Evolutionary conservation across 371 early-diverging fungal genomes (phyloP).

Genomic region (Mucor ambiguus): DNA sequence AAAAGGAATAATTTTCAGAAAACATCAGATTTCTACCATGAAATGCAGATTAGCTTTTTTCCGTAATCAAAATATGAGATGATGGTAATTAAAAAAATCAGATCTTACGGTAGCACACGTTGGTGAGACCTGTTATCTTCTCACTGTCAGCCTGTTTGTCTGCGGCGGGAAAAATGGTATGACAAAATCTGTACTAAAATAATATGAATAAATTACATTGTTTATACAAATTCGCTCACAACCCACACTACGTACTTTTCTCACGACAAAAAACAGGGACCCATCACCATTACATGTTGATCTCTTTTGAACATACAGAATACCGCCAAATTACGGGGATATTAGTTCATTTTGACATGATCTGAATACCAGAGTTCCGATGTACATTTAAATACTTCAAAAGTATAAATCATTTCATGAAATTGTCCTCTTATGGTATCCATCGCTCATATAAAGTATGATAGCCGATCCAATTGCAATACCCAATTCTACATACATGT

Average conservation of each 20-base stretch:
- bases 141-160: background rate
- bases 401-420: background rate
- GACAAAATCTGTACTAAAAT: slow-evolving; percentile 2
- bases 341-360: background rate
- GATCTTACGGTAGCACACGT: background rate
- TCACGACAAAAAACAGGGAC: slow-evolving; percentile 4
- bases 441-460: background rate
- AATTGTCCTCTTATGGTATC: background rate
- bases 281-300: background rate
- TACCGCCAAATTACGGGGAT: background rate
- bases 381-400: background rate
- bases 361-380: background rate
- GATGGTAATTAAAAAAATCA: background rate
- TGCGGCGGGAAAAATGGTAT: background rate
- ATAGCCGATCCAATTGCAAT: slow-evolving; percentile 2
- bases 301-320: background rate
- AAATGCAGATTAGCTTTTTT: background rate
- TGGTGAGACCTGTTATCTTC: slow-evolving; percentile 4
- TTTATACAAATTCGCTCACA: background rate
- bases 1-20: slow-evolving; percentile 1
- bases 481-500: background rate
- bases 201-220: background rate
- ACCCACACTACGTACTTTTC: slow-evolving; percentile 1
- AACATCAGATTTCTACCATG: background rate
- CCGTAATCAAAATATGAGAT: background rate